Evolutionary conservation across 768 basidiomycete species (phyloP).

Genomic region (Leccinum olivaceopallidum): DNA sequence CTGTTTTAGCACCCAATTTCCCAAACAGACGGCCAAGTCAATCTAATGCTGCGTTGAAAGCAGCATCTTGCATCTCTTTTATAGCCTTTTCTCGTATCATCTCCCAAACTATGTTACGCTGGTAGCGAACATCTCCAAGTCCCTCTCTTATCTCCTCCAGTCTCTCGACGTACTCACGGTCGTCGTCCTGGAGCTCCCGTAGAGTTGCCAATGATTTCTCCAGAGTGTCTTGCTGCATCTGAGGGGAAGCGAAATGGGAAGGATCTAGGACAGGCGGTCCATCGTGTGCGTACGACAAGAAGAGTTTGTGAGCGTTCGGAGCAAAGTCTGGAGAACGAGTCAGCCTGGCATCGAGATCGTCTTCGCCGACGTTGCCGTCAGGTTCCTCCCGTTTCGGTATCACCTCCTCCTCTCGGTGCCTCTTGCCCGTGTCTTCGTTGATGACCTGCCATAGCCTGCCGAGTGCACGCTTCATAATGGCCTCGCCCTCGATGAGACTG

Average conservation of each 20-base stretch:
- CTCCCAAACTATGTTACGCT: conserved; percentile 76
- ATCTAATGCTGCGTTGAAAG: conserved; percentile 37
- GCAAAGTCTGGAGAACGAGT: conserved; percentile 67
- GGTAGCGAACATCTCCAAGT: conserved; percentile 70
- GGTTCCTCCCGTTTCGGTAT: conserved; percentile 71
- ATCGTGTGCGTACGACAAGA: conserved; percentile 56
- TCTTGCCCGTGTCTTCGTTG: conserved; percentile 61
- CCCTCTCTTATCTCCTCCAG: conserved; percentile 82
- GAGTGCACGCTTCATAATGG: conserved; percentile 66
- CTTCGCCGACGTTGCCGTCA: conserved; percentile 50
- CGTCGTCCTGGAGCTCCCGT: conserved; percentile 83
- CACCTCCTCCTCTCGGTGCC: conserved; percentile 38
- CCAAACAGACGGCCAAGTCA: conserved; percentile 10
- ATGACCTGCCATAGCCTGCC: conserved; percentile 83
- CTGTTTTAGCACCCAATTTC: background rate
- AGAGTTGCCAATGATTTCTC: conserved; percentile 75
- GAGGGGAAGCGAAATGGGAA: conserved; percentile 63
- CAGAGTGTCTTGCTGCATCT: conserved; percentile 66
- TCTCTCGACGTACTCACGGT: conserved; percentile 82
- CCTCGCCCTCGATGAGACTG: conserved; percentile 82
- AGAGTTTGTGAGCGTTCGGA: conserved; percentile 64
- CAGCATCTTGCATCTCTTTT: conserved; percentile 71
- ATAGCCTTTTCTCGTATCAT: conserved; percentile 73
- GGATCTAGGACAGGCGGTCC: conserved; percentile 50
- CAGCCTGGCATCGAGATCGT: conserved; percentile 43